Evolutionary conservation across 2,329 filamentous ascomycete species (phyloP).

Genomic region (Kalaharituber pfeilii): DNA sequence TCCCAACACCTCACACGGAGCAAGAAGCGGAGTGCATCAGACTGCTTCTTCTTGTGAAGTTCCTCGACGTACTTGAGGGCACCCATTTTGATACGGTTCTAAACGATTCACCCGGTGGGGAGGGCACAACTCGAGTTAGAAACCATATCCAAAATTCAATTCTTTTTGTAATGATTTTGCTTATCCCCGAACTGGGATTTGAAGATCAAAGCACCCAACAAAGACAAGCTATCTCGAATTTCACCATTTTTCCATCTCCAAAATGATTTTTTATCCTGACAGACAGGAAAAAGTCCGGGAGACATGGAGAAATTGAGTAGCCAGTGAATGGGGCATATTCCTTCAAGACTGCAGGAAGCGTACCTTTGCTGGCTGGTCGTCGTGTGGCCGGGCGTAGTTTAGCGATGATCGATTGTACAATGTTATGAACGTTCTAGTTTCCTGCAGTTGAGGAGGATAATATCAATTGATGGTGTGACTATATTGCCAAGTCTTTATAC

Average conservation of each 20-base stretch:
- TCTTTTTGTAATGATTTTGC: not conserved
- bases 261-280: not conserved
- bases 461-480: not conserved
- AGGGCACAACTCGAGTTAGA: constrained; percentile 2
- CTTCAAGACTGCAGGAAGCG: not conserved
- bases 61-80: constrained; percentile 99
- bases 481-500: not conserved
- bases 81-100: constrained; percentile 53
- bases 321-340: not conserved
- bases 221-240: not conserved
- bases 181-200: no score
- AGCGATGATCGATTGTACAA: not conserved
- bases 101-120: constrained; percentile 1
- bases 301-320: not conserved
- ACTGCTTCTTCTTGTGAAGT: constrained; percentile 99
- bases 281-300: not conserved
- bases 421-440: not conserved
- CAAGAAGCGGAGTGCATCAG: constrained; percentile 99
- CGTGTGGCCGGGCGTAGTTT: not conserved
- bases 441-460: not conserved
- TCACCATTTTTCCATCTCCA: not conserved
- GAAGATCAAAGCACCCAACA: no score
- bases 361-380: not conserved
- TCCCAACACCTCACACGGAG: constrained; percentile 99
- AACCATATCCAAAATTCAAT: constrained; percentile 1